Percentiles rank a stretch among this genome's conserved stretches.
These are phyloP conservation scores for Silene coronaria DNA, from an alignment of 179 eudicot species.

Conservation along the genomic window DNA sequence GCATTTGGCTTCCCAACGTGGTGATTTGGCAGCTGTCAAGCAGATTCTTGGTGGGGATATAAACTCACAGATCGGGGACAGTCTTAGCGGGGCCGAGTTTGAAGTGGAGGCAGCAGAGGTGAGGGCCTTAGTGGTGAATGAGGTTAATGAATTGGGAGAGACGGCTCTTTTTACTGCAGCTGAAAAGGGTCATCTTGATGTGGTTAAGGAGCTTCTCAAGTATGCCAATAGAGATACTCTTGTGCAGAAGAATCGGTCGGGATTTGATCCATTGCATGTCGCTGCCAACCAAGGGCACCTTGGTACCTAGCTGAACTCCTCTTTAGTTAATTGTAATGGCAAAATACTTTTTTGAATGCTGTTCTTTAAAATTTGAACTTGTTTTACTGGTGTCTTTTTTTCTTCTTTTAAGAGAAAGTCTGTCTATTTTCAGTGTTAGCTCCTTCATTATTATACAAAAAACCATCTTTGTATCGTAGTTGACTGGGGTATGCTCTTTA, in stretches of 20 bases:
- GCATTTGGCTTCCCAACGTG: constrained; percentile 66
- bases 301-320: constrained; percentile 28
- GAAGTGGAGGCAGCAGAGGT: constrained; percentile 65
- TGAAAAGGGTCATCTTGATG: constrained; percentile 58
- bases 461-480: neutral
- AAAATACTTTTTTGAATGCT: neutral
- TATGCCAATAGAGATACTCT: constrained; percentile 55
- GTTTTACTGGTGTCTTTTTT: no score
- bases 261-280: constrained; percentile 61
- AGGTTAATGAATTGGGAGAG: constrained; percentile 68
- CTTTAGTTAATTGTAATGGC: neutral
- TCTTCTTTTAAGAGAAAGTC: no score
- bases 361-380: neutral
- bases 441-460: neutral
- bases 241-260: constrained; percentile 45
- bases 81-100: constrained; percentile 49
- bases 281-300: constrained; percentile 69
- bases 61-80: constrained; percentile 50
- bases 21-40: constrained; percentile 57
- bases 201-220: constrained; percentile 56
- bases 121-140: constrained; percentile 56
- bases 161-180: constrained; percentile 62
- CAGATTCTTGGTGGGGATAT: constrained; percentile 52
- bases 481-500: neutral
- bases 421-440: neutral